These are phyloP conservation scores for Lachnellula hyalina DNA, from an alignment of 2,329 filamentous ascomycete genomes.

Conservation along the genomic window DNA sequence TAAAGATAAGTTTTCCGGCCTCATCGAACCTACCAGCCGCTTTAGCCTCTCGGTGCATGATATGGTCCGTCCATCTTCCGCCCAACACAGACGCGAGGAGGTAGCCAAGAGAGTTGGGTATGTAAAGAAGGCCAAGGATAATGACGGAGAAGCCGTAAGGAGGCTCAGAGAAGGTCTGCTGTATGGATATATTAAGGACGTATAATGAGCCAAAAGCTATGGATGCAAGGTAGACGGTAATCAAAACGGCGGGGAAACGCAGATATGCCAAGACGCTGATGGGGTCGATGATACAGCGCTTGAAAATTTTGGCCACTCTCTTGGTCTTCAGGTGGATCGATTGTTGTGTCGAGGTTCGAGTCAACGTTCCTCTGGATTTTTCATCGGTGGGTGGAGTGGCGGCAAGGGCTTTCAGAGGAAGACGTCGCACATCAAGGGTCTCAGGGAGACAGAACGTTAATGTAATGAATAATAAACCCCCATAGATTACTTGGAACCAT, in stretches of 20 bases:
- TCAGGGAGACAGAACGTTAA: slow-evolving; percentile 61
- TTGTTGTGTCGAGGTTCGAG: slow-evolving; percentile 55
- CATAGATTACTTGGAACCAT: slow-evolving; percentile 73
- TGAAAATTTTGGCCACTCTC: slow-evolving; percentile 46
- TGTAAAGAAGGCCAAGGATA: slow-evolving; percentile 69
- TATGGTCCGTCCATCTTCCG: slow-evolving; percentile 72
- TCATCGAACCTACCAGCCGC: slow-evolving; percentile 64
- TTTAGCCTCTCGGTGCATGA: slow-evolving; percentile 73
- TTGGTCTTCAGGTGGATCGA: slow-evolving; percentile 55
- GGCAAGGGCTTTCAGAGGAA: background rate
- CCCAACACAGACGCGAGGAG: slow-evolving; percentile 62
- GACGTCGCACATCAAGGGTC: slow-evolving; percentile 41
- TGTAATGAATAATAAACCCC: slow-evolving; percentile 49
- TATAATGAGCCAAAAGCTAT: slow-evolving; percentile 73
- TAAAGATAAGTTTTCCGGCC: slow-evolving; percentile 58
- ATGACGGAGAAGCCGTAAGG: slow-evolving; percentile 67
- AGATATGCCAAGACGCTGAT: slow-evolving; percentile 66
- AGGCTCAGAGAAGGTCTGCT: slow-evolving; percentile 58
- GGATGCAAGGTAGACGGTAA: slow-evolving; percentile 69
- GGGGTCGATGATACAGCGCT: slow-evolving; percentile 65
- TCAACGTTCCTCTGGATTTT: slow-evolving; percentile 25
- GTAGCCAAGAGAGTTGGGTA: slow-evolving; percentile 72
- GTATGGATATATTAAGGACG: slow-evolving; percentile 71
- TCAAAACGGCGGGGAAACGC: slow-evolving; percentile 65
- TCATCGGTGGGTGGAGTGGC: slow-evolving; percentile 8